Base-by-base conservation (phyloP, 1,139 yeast genomes). In the Suhomyces atakaporum region DNA sequence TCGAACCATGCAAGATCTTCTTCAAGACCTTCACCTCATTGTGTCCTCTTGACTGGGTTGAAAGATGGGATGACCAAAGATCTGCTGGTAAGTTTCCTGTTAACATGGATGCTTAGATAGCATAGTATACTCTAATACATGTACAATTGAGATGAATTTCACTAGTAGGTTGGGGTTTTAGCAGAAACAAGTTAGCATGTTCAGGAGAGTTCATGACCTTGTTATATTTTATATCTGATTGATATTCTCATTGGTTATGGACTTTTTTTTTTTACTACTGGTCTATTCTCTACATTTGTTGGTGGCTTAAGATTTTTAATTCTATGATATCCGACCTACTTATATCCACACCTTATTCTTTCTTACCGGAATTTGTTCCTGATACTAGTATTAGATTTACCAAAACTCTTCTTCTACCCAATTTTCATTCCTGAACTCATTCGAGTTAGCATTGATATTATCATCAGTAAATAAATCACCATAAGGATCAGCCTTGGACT, bases 1-100 rank as follows among this genome's bases (percentile, higher is more conserved):
- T 92, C 61, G 96, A 90, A 59, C 97, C 97, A 60, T 92, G 98
- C 72, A 79, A 89, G 71, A 89, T 87, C 53, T 92, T 92, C 75
- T 87, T 80, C 82, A 84, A 81, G 70, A 87, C 97, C 42, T 92
- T 77, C 77, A 79, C 84, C 54, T 79, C 97, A 24, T 76, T 92
- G 63, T 92, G 98, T 72, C 98, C 98, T 45, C 75, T 79, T 39
- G 83, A 83, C 57, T 89, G 97, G 97, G 78, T 85, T 53, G 95
- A 84, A 63, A 87, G 75, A 68, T 92, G 97, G 97, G 94, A 92
- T 62, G 96, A 84, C 57, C 96, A 89, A 76, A 87, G 97, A 73
- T 80, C 63, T 47, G 73, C 75, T 39, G 76, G 79, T 50, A 68
- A 63, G 64, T 71, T 66, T 56, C 76, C 77, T 38, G 64, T 70